phyloP scores from a whole-genome alignment of 2,329 filamentous ascomycete species.

The Ceratocystis huliohia region DNA sequence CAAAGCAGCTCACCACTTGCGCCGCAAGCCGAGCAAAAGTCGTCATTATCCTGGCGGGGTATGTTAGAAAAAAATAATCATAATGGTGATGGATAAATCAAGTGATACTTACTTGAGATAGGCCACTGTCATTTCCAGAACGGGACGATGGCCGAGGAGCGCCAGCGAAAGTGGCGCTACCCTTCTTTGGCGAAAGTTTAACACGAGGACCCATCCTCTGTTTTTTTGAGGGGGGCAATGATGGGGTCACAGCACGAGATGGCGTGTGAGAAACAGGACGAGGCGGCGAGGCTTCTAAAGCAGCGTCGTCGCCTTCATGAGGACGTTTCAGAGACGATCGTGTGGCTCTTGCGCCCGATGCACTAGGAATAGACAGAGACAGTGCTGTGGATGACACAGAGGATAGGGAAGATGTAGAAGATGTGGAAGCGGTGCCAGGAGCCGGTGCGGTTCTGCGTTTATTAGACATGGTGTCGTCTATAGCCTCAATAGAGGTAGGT shows the following conservation, averaged over 20 bases:
- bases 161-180: constrained; percentile 54
- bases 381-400: constrained; percentile 3
- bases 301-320: constrained; percentile 42
- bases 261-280: constrained; percentile 36
- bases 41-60: constrained; percentile 58
- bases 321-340: constrained; percentile 39
- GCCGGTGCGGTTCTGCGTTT: constrained; percentile 2
- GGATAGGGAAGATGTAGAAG: constrained; percentile 3
- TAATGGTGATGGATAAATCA: background rate
- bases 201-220: constrained; percentile 49
- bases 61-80: background rate
- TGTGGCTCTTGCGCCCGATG: constrained; percentile 10
- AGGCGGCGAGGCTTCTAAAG: constrained; percentile 37
- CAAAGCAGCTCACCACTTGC: constrained; percentile 77
- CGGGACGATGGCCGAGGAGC: constrained; percentile 48
- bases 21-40: constrained; percentile 77
- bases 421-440: constrained; percentile 4
- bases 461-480: constrained; percentile 14
- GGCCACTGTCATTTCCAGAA: constrained; percentile 2
- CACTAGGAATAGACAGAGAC: constrained; percentile 7
- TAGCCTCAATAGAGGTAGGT: constrained; percentile 9
- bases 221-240: constrained; percentile 45
- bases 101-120: constrained; percentile 39
- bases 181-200: constrained; percentile 69
- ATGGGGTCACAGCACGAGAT: constrained; percentile 50